These are phyloP conservation scores for Schwanniomyces occidentalis DNA, from an alignment of 805 yeast species.

Conservation along the genomic window DNA sequence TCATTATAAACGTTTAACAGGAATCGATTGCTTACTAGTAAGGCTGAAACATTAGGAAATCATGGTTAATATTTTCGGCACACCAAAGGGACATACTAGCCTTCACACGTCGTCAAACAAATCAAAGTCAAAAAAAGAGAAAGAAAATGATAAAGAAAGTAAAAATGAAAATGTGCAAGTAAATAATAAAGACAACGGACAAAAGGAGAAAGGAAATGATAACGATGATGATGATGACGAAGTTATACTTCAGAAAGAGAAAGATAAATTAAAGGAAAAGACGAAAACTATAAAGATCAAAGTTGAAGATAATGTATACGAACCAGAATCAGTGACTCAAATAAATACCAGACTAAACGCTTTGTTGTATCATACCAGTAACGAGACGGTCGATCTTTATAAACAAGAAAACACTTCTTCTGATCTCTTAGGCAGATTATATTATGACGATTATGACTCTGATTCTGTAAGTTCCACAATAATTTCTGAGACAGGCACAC, in stretches of 20 bases:
- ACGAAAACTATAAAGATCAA: slow-evolving; percentile 6
- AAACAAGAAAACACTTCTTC: slow-evolving; percentile 36
- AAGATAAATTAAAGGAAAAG: slow-evolving; percentile 6
- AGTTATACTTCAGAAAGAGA: slow-evolving; percentile 3
- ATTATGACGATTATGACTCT: slow-evolving; percentile 44
- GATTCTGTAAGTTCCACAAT: slow-evolving; percentile 23
- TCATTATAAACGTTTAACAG: no score
- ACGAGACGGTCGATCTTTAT: slow-evolving; percentile 40
- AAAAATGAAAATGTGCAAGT: slow-evolving; percentile 3
- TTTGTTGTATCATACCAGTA: slow-evolving; percentile 35
- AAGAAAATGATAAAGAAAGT: neutral
- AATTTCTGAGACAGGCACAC: slow-evolving; percentile 15
- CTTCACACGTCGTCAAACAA: no score
- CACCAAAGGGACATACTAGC: no score
- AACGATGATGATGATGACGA: slow-evolving; percentile 6
- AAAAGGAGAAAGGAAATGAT: slow-evolving; percentile 2
- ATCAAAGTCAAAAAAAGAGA: no score
- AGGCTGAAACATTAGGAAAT: no score
- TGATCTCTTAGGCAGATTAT: slow-evolving; percentile 42
- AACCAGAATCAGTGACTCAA: slow-evolving; percentile 28
- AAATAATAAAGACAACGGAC: neutral
- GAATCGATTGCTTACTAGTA: no score
- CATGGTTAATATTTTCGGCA: no score
- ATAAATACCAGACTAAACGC: slow-evolving; percentile 41
- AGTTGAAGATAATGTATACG: slow-evolving; percentile 4